A percentile compares a stretch with the other conserved stretches of the same genome.
Evolutionary conservation across 2,329 filamentous ascomycete species (phyloP).

Genomic region (Decorospora gaudefroyi): DNA sequence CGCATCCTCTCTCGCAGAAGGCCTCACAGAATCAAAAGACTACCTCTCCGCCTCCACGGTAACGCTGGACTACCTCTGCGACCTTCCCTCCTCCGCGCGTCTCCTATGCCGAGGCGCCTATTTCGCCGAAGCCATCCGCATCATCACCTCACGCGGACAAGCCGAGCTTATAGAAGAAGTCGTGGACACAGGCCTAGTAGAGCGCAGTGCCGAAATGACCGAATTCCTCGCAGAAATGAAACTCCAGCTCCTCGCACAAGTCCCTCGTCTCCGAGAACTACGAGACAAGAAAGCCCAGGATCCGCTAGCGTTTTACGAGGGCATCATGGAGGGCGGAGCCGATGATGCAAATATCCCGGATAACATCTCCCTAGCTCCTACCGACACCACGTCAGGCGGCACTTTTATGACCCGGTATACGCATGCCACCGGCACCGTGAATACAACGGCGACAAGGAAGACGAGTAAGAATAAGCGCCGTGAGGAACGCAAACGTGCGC

Average conservation of each 20-base stretch:
- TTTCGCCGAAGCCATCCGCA: conserved; percentile 86
- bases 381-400: conserved; percentile 74
- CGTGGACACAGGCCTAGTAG: conserved; percentile 78
- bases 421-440: conserved; percentile 72
- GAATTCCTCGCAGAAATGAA: conserved; percentile 95
- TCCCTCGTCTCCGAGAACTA: conserved; percentile 82
- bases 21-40: conserved; percentile 81
- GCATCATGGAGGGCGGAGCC: conserved; percentile 52
- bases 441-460: conserved; percentile 73
- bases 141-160: conserved; percentile 66
- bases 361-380: conserved; percentile 88
- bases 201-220: conserved; percentile 79
- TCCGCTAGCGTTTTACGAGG: conserved; percentile 85
- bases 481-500: conserved; percentile 92
- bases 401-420: conserved; percentile 94
- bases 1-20: conserved; percentile 75
- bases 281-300: conserved; percentile 80
- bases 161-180: conserved; percentile 67
- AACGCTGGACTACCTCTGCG: conserved; percentile 77
- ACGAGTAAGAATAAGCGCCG: conserved; percentile 85
- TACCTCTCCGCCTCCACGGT: conserved; percentile 79
- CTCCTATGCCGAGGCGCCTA: conserved; percentile 84
- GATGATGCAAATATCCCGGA: conserved; percentile 73
- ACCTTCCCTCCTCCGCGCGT: conserved; percentile 70
- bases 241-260: conserved; percentile 78